phyloP scores from a whole-genome alignment of 345 rosid genomes.

The Pugionium cornutum region DNA sequence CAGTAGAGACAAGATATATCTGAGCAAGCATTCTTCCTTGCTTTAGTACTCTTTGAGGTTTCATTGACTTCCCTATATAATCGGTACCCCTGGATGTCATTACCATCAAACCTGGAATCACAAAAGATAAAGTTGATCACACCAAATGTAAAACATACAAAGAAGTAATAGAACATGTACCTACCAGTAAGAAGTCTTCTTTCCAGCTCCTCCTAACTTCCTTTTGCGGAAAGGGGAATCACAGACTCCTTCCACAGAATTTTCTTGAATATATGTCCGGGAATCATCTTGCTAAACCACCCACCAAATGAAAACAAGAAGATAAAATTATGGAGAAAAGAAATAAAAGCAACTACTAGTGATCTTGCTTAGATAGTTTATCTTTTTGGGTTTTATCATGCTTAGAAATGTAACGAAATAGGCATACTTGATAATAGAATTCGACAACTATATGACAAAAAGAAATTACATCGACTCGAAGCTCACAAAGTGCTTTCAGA shows the following conservation, averaged over 20 bases:
- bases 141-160: conserved; percentile 27
- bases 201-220: conserved; percentile 66
- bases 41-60: conserved; percentile 38
- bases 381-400: background rate
- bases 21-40: conserved; percentile 41
- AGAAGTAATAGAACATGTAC: conserved; percentile 25
- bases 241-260: conserved; percentile 50
- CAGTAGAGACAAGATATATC: conserved; percentile 44
- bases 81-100: conserved; percentile 66
- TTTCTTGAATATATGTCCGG: conserved; percentile 52
- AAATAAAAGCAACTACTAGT: conserved; percentile 25
- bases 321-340: conserved; percentile 2
- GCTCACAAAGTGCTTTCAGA: conserved; percentile 84
- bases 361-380: background rate
- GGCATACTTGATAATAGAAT: conserved; percentile 6
- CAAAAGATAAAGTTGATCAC: conserved; percentile 24
- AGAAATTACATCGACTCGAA: conserved; percentile 65
- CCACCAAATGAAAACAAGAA: conserved; percentile 21
- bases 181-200: conserved; percentile 73
- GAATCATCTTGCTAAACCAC: conserved; percentile 71
- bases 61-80: conserved; percentile 62
- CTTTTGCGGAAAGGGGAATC: conserved; percentile 61
- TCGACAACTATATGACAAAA: conserved; percentile 13
- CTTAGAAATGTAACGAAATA: conserved; percentile 6
- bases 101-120: conserved; percentile 68